These are phyloP conservation scores for Aspergillus leporis DNA, from an alignment of 495 filamentous ascomycete species.

Conservation along the genomic window DNA sequence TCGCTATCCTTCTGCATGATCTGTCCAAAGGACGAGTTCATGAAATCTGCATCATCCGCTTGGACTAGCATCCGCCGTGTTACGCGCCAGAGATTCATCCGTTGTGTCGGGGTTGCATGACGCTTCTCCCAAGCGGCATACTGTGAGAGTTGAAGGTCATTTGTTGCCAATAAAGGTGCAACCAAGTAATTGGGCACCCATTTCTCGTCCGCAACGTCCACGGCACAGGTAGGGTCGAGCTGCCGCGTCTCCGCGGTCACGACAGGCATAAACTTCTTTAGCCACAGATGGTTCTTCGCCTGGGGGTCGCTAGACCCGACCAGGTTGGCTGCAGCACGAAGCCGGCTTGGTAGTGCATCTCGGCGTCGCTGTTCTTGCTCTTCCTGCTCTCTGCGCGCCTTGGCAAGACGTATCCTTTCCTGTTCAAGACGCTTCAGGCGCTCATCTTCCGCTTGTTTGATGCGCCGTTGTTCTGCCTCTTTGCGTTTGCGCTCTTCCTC, in stretches of 20 bases:
- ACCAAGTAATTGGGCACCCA: slow-evolving; percentile 79
- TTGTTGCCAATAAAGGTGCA: slow-evolving; percentile 72
- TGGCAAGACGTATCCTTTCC: slow-evolving; percentile 54
- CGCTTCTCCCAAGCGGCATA: slow-evolving; percentile 70
- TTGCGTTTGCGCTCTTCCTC: slow-evolving; percentile 55
- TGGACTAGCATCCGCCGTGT: slow-evolving; percentile 51
- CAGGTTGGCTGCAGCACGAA: slow-evolving; percentile 50
- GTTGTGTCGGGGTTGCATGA: slow-evolving; percentile 46
- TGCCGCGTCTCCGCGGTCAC: slow-evolving; percentile 50
- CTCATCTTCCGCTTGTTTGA: slow-evolving; percentile 56
- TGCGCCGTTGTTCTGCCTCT: slow-evolving; percentile 52
- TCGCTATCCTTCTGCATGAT: slow-evolving; percentile 49
- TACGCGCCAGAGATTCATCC: slow-evolving; percentile 54
- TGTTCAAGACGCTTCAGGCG: slow-evolving; percentile 54
- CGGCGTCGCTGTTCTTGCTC: slow-evolving; percentile 58
- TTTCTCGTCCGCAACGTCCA: slow-evolving; percentile 54
- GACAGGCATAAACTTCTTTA: slow-evolving; percentile 53
- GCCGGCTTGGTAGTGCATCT: slow-evolving; percentile 55
- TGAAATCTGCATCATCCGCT: slow-evolving; percentile 40
- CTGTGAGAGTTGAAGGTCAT: slow-evolving; percentile 70
- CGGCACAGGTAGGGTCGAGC: slow-evolving; percentile 43
- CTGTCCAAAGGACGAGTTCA: slow-evolving; percentile 40
- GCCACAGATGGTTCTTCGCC: slow-evolving; percentile 44
- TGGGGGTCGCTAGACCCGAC: slow-evolving; percentile 48
- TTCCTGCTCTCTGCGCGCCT: slow-evolving; percentile 51